phyloP scores from a whole-genome alignment of 1,139 yeast species.

The Zhuliangozyma parablackwelliae region DNA sequence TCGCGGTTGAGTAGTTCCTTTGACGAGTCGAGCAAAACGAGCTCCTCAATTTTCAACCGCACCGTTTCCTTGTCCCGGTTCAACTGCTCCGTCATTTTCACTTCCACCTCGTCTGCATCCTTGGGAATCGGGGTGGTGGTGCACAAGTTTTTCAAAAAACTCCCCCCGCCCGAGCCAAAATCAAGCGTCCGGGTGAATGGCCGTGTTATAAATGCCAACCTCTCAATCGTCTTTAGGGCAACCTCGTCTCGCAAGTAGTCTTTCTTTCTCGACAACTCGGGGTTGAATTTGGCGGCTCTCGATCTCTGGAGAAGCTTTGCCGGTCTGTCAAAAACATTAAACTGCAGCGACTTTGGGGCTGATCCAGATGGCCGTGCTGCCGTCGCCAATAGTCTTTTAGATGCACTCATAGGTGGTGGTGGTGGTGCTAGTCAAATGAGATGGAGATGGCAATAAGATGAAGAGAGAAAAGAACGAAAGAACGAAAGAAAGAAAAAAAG shows the following conservation, averaged over 20 bases:
- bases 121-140: constrained; percentile 25
- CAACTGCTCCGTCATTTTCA: constrained; percentile 32
- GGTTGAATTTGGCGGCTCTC: constrained; percentile 42
- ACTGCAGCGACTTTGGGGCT: constrained; percentile 20
- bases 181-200: constrained; percentile 60
- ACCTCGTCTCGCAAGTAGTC: constrained; percentile 77
- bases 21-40: constrained; percentile 69
- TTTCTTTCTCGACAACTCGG: constrained; percentile 49
- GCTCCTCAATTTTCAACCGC: constrained; percentile 47
- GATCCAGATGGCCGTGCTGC: constrained; percentile 17
- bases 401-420: neutral
- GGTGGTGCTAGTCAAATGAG: no score
- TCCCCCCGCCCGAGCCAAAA: constrained; percentile 73
- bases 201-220: constrained; percentile 70
- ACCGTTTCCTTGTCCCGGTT: constrained; percentile 52
- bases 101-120: constrained; percentile 24
- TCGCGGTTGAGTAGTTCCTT: constrained; percentile 51
- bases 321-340: constrained; percentile 63
- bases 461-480: no score
- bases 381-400: constrained; percentile 19
- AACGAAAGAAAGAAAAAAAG: no score
- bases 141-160: constrained; percentile 38
- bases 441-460: no score
- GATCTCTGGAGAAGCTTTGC: constrained; percentile 59
- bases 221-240: constrained; percentile 67